A percentile compares a stretch with the other conserved stretches of the same genome.
phyloP scores from a whole-genome alignment of 2,329 filamentous ascomycete genomes.

The Alternaria sp. region DNA sequence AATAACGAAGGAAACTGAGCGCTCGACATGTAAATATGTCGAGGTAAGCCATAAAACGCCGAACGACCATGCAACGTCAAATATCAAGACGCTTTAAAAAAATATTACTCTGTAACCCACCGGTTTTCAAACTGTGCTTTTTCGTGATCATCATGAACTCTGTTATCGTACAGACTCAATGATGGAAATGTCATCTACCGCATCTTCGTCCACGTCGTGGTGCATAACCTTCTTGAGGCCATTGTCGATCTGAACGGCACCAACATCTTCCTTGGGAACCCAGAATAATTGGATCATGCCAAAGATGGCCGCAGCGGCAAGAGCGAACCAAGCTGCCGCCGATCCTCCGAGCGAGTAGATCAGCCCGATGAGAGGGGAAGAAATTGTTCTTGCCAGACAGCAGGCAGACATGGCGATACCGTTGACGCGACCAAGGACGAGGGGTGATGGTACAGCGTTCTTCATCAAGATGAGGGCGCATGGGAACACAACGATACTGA shows the following conservation, averaged over 20 bases:
- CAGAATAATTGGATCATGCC: slow-evolving; percentile 65
- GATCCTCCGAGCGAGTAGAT: slow-evolving; percentile 70
- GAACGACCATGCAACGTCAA: slow-evolving; percentile 30
- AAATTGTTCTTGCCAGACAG: slow-evolving; percentile 74
- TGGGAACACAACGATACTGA: slow-evolving; percentile 73
- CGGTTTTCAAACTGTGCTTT: slow-evolving; percentile 3
- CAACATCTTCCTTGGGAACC: slow-evolving; percentile 60
- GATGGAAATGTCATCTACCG: slow-evolving; percentile 40
- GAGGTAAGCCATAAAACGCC: slow-evolving; percentile 27
- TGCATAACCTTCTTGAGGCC: slow-evolving; percentile 42
- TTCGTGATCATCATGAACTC: background rate
- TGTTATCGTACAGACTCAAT: slow-evolving; percentile 39
- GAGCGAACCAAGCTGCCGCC: slow-evolving; percentile 68
- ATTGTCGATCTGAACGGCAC: slow-evolving; percentile 44
- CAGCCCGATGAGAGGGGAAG: slow-evolving; percentile 71
- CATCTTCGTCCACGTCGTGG: slow-evolving; percentile 34
- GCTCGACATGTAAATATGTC: slow-evolving; percentile 10
- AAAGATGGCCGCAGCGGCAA: slow-evolving; percentile 63
- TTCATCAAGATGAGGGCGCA: slow-evolving; percentile 78
- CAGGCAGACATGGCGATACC: slow-evolving; percentile 71
- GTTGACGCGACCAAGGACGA: slow-evolving; percentile 73
- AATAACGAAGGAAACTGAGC: background rate
- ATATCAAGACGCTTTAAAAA: slow-evolving; percentile 3
- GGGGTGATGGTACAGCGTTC: slow-evolving; percentile 70
- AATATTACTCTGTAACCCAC: slow-evolving; percentile 10